Percentiles rank a stretch among this genome's conserved stretches.
These are phyloP conservation scores for Boechera stricta DNA, from an alignment of 345 rosid genomes.

Conservation along the genomic window DNA sequence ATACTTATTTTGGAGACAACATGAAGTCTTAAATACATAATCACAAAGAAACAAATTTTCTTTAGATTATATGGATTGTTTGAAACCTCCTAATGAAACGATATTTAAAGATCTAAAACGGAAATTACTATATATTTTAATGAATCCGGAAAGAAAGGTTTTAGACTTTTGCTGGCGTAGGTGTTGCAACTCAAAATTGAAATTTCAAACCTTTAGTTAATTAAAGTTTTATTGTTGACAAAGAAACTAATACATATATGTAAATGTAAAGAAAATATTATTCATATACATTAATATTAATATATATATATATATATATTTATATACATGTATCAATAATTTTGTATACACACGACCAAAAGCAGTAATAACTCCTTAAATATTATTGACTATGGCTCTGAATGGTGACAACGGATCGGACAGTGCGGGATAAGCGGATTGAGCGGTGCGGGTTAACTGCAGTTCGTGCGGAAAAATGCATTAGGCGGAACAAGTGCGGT, in stretches of 20 bases:
- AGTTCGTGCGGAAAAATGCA: no score
- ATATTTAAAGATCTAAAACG: neutral
- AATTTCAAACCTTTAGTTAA: neutral
- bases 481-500: no score
- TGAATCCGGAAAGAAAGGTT: neutral
- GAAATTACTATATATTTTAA: neutral
- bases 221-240: neutral
- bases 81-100: neutral
- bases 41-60: neutral
- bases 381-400: no score
- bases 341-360: no score
- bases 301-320: no score
- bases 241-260: slow-evolving; percentile 9
- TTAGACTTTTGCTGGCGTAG: neutral
- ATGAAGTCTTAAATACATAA: no score
- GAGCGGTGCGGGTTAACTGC: no score
- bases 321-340: neutral
- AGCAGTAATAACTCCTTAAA: no score
- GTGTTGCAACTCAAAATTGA: neutral
- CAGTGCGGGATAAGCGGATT: no score
- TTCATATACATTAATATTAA: neutral
- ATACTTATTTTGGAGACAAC: neutral
- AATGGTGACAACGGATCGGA: no score
- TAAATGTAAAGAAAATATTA: slow-evolving; percentile 20
- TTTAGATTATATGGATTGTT: neutral